Base-by-base conservation (phyloP, 495 filamentous ascomycete species). In the Emericellopsis terricola region DNA sequence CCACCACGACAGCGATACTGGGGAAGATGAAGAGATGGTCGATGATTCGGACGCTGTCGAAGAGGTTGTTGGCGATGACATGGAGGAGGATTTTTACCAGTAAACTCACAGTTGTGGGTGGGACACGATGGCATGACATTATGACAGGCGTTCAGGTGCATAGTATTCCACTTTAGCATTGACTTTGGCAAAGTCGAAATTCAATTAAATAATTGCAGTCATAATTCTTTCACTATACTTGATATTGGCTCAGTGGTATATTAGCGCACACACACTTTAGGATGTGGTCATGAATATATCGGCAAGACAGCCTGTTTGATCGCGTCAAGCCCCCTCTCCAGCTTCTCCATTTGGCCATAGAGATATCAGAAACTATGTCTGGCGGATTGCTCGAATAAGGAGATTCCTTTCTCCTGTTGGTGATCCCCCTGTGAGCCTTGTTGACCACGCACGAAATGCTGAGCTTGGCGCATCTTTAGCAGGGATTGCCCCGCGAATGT, bases 81-180 rank as follows among this genome's bases (percentile, higher is more conserved):
- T 81, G 75, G 80, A 84, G 49, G 66, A 71, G 42, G 66, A 70
- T 37, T 67, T 85, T 20, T 85, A 85, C 55, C 71, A 78, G 35
- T 54, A 57, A 33, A 20, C 2, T 4, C 5, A 1, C 9, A 3
- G 30, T 8, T 20, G 13, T 2, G 20, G 17, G n/a, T n/a, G n/a
- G n/a, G n/a, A n/a, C n/a, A n/a, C n/a, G n/a, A n/a, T n/a, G n/a
- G n/a, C n/a, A n/a, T n/a, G n/a, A n/a, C n/a, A n/a, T n/a, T n/a
- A n/a, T n/a, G n/a, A n/a, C n/a, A n/a, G n/a, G n/a, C n/a, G n/a
- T n/a, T n/a, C n/a, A n/a, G n/a, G n/a, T n/a, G n/a, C n/a, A n/a
- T n/a, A n/a, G n/a, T n/a, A n/a, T n/a, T n/a, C n/a, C n/a, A n/a
- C n/a, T n/a, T n/a, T n/a, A n/a, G n/a, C n/a, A n/a, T n/a, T n/a